Evolutionary conservation across 768 basidiomycete species (phyloP).

Genomic region (Lentinula guzmanii): DNA sequence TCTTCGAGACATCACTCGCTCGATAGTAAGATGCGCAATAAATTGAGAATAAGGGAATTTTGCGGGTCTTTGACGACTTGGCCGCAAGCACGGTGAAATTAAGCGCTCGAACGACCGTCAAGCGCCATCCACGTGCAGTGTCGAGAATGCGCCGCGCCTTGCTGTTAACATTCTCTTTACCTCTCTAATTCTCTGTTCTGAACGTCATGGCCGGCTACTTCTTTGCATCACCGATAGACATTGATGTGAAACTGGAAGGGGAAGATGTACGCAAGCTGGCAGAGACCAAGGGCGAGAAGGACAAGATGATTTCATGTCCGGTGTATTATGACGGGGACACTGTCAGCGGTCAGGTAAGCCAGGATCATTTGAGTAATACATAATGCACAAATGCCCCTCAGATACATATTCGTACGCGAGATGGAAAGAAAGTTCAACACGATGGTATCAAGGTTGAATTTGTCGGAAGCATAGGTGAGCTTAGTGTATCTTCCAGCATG

Average conservation of each 20-base stretch:
- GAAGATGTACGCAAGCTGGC: conserved; percentile 87
- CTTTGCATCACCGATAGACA: conserved; percentile 86
- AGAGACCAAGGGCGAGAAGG: conserved; percentile 87
- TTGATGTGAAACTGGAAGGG: conserved; percentile 82
- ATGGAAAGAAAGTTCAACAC: conserved; percentile 92
- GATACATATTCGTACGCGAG: conserved; percentile 84
- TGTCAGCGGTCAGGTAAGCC: conserved; percentile 73
- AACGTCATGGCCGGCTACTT: conserved; percentile 77
- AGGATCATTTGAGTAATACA: neutral
- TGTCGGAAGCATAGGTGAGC: conserved; percentile 87
- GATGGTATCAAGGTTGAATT: conserved; percentile 99
- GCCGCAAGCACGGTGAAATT: no score
- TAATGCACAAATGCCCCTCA: conserved; percentile 21
- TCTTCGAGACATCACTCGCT: no score
- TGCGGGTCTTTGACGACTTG: no score
- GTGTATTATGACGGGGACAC: conserved; percentile 96
- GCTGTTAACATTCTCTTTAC: neutral
- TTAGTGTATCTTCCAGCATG: neutral
- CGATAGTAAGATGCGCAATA: no score
- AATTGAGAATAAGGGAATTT: no score
- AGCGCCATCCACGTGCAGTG: neutral
- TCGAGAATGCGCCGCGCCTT: neutral
- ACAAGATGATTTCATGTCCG: conserved; percentile 77
- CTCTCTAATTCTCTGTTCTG: no score
- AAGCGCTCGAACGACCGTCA: no score